Base-by-base conservation (phyloP, 495 filamentous ascomycete genomes). In the Stereocaulon alpinum region DNA sequence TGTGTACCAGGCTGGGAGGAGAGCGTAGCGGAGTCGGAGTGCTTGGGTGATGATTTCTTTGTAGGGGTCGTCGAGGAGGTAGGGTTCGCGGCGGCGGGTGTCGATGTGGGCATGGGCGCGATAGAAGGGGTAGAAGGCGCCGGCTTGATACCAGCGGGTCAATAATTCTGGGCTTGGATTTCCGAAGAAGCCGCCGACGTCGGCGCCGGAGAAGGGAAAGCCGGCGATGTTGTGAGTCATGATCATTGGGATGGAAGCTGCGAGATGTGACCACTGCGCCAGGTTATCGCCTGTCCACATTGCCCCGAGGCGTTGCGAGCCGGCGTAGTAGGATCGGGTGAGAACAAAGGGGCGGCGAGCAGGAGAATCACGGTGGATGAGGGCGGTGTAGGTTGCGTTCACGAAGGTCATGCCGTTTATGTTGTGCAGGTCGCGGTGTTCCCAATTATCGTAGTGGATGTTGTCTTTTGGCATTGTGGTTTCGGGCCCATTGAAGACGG, bases 201-300 rank as follows among this genome's bases (percentile, higher is more conserved):
- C 93, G 22, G 93, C 92, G 40, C 93, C 94, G 9, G 91, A 80
- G 65, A 97, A 97, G 17, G 93, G 93, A 75, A 88, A 96, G 6
- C 93, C 93, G 0, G 88, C 81, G 66, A 98, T 91, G 40, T 91
- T 91, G 59, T 95, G 87, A 72, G 84, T 87, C 48, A 98, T 77
- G 50, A 96, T 75, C 93, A 98, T 97, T 22, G 93, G 91, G 54
- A 98, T 79, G 2, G 87, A 82, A 6, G 84, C 85, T 22, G 82
- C 82, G 34, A 98, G 82, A 68, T 97, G 91, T n/a, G 83, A 81
- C 93, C 93, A 98, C 29, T 79, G 82, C 6, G 93, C 93, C 66
- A 89, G 86, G 74, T 97, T 98, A 69, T 98, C 93, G 57, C 93
- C 93, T 22, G 93, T 98, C 93, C 93, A 97, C 89, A 95, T 96